Conservation (phyloP, 139 green algal species). For the Eudorina sp. region DNA sequence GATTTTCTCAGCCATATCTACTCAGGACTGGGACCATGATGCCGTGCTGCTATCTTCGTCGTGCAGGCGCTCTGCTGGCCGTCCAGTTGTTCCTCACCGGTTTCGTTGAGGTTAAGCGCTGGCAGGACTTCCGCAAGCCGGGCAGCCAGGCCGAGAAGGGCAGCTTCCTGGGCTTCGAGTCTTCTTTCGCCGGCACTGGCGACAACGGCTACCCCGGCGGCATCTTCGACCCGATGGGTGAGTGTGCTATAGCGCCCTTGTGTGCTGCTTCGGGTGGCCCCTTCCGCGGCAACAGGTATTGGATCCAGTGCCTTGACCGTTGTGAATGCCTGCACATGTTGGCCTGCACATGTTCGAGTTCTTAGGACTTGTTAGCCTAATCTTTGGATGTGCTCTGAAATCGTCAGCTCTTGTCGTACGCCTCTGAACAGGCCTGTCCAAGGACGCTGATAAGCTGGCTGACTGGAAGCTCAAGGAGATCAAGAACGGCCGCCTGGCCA, state of each 20-base stretch:
- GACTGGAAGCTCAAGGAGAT: conserved; percentile 82
- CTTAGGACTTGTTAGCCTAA: too few relatives aligned
- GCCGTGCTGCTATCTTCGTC: background rate
- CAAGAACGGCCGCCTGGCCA: conserved; percentile 82
- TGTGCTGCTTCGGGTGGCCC: too few relatives aligned
- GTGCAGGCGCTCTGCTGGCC: conserved; percentile 70
- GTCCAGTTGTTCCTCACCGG: conserved; percentile 83
- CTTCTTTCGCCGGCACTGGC: conserved; percentile 70
- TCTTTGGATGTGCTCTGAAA: too few relatives aligned
- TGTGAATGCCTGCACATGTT: too few relatives aligned
- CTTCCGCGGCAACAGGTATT: too few relatives aligned
- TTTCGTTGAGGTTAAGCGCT: conserved; percentile 92
- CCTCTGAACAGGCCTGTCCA: conserved; percentile 7
- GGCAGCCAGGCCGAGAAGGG: conserved; percentile 75
- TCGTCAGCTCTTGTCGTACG: too few relatives aligned
- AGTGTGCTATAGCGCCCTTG: too few relatives aligned
- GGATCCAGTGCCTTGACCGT: too few relatives aligned
- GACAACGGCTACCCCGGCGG: conserved; percentile 82
- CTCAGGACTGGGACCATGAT: too few relatives aligned
- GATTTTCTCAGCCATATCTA: too few relatives aligned
- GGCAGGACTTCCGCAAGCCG: conserved; percentile 89
- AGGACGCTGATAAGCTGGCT: conserved; percentile 61
- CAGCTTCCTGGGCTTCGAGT: conserved; percentile 83
- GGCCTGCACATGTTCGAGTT: too few relatives aligned
- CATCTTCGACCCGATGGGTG: conserved; percentile 85